A percentile compares a stretch with the other conserved stretches of the same genome.
These are phyloP conservation scores for Aspergillus biplanus DNA, from an alignment of 495 filamentous ascomycete species.

Conservation along the genomic window DNA sequence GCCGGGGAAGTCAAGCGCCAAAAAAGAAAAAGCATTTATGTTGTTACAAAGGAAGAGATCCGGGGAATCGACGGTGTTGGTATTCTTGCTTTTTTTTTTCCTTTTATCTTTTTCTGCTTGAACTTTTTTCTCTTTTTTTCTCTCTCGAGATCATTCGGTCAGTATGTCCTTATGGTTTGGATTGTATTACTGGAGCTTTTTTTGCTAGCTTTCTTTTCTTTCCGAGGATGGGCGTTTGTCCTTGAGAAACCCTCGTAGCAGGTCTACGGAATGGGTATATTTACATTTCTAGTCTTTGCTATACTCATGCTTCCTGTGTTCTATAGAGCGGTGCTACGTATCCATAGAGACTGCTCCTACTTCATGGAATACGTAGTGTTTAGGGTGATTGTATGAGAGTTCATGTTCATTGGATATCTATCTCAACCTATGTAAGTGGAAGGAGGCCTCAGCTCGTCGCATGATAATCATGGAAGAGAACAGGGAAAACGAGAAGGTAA, in stretches of 20 bases:
- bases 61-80: background rate
- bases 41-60: background rate
- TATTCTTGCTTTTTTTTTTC: background rate
- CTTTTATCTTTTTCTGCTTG: conserved; percentile 8
- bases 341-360: no score
- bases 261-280: conserved; percentile 18
- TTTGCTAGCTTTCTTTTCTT: conserved; percentile 1
- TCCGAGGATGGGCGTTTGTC: background rate
- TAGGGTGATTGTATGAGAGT: background rate
- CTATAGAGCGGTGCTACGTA: no score
- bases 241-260: conserved; percentile 18
- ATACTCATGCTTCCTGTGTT: no score
- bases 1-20: background rate
- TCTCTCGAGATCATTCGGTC: background rate
- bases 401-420: conserved; percentile 24
- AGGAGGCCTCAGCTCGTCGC: background rate
- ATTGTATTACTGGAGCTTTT: background rate
- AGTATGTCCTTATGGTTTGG: no score
- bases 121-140: background rate
- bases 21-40: background rate
- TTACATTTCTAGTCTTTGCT: background rate
- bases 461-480: background rate
- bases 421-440: conserved; percentile 7
- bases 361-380: no score
- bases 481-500: conserved; percentile 13